Evolutionary conservation across 1,139 yeast species (phyloP), one percentile per base, ranked within the genome.

Genomic region (Saccharomycopsis hybrid): DNA sequence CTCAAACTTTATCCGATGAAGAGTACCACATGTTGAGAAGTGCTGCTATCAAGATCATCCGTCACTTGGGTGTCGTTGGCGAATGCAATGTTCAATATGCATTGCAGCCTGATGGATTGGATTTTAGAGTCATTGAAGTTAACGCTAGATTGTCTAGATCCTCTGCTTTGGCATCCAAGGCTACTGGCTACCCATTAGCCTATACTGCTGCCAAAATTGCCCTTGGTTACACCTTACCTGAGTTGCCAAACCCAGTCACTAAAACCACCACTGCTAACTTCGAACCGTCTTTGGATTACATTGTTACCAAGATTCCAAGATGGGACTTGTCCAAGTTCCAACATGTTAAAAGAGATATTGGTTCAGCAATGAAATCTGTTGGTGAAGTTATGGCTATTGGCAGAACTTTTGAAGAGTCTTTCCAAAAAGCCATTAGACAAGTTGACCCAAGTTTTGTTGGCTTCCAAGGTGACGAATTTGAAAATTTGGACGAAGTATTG

Each of bases 361-460:
- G 96, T 44, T 87, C 96, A 31, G 82, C 97, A 47, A 92, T 92
- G 98, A 92, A 92, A 71, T 90, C 97, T 45, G 98, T 92, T 53
- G 98, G 98, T 68, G 98, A 92, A 71, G 98, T 92, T 55, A 92
- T 92, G 98, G 95, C 97, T 51, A 92, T 92, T 65, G 98, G 98
- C 63, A 84, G 98, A 72, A 92, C 82, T 60, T 92, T 90, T 65
- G 98, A 92, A 72, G 98, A 92, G 70, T 86, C 97, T 13, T 84
- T 92, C 77, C 98, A 92, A 72, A 92, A 92, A 74, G 98, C 98
- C 50, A 84, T 92, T 60, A 83, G 98, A 72, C 96, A 90, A 71
- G 89, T 90, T 57, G 98, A 92, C 65, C 96, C 97, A 49, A 81
- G 94, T 29, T 78, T 79, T 60, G 66, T 87, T 62, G 97, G 98